Conservation (phyloP, 169 alveolate genomes). For the Eimeria necatrix region DNA sequence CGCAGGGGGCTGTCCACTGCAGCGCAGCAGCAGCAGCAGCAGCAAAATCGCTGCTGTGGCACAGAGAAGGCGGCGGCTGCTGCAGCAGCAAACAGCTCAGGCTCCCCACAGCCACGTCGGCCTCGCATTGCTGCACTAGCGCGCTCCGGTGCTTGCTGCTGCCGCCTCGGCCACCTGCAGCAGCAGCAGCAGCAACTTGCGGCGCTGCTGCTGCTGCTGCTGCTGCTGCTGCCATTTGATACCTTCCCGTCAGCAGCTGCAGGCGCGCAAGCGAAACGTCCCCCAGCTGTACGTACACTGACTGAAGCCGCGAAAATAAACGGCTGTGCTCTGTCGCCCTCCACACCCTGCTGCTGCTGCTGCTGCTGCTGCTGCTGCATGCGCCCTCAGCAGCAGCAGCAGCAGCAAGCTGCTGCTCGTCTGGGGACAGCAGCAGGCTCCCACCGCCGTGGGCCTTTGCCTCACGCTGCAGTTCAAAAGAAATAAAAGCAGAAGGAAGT, state of each 20-base stretch:
- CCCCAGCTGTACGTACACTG: slow-evolving; percentile 2
- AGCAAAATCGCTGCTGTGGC: slow-evolving; percentile 28
- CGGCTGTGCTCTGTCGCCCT: background rate
- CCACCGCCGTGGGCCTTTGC: too few relatives aligned
- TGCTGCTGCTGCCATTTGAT: slow-evolving; percentile 21
- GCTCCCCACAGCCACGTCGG: background rate
- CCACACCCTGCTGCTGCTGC: slow-evolving; percentile 31
- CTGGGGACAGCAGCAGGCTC: too few relatives aligned
- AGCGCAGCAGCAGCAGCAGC: slow-evolving; percentile 35
- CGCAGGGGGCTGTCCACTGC: background rate
- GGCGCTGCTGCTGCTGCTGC: background rate
- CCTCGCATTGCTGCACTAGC: background rate
- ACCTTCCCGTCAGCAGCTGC: slow-evolving; percentile 21
- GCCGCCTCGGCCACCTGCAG: background rate
- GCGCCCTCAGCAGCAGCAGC: slow-evolving; percentile 23
- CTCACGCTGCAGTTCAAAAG: background rate
- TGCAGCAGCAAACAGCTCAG: slow-evolving; percentile 49
- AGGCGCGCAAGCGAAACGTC: slow-evolving; percentile 35
- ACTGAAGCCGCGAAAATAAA: background rate
- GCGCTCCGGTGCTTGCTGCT: background rate
- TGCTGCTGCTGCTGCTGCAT: slow-evolving; percentile 53
- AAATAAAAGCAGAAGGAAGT: background rate
- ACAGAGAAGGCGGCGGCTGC: slow-evolving; percentile 53
- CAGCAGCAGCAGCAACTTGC: background rate
- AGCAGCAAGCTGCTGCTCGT: slow-evolving; percentile 32